phyloP scores from a whole-genome alignment of 2,329 filamentous ascomycete genomes.

The Verticillium tricorpus region DNA sequence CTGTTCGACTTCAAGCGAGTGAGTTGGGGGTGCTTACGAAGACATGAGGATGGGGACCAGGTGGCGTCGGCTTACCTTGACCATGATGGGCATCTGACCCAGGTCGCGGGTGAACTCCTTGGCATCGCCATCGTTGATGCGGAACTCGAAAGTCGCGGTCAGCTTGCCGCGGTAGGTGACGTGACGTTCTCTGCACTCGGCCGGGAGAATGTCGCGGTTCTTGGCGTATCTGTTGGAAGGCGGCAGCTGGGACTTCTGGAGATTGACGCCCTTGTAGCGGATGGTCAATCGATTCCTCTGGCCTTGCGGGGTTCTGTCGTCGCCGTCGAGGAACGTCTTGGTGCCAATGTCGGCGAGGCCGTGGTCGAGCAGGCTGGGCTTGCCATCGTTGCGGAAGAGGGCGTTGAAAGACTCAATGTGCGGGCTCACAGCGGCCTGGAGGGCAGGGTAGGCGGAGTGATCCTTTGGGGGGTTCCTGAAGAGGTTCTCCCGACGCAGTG shows the following conservation, averaged over 20 bases:
- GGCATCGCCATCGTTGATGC: constrained; percentile 81
- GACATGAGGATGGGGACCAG: background rate
- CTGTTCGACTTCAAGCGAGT: constrained; percentile 62
- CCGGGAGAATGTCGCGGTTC: constrained; percentile 81
- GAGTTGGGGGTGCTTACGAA: background rate
- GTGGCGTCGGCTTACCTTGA: constrained; percentile 59
- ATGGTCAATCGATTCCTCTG: constrained; percentile 73
- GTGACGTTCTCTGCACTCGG: constrained; percentile 93
- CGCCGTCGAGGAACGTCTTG: constrained; percentile 81
- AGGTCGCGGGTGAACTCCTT: constrained; percentile 79
- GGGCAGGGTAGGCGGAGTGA: constrained; percentile 78
- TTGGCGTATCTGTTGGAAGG: constrained; percentile 77
- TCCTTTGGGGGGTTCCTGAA: constrained; percentile 87
- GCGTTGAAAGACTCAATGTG: constrained; percentile 96
- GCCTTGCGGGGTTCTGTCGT: constrained; percentile 54
- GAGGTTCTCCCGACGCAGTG: constrained; percentile 77
- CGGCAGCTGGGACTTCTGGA: constrained; percentile 79
- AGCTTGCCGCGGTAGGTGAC: constrained; percentile 85
- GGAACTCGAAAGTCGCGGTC: constrained; percentile 76
- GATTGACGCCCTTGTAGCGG: constrained; percentile 72
- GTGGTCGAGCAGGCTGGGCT: constrained; percentile 57
- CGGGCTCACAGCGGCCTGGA: constrained; percentile 81
- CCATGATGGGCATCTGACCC: constrained; percentile 87
- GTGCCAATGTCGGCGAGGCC: constrained; percentile 85
- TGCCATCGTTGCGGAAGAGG: constrained; percentile 69